These are phyloP conservation scores for Coniella lustricola DNA, from an alignment of 2,329 filamentous ascomycete species.

Conservation along the genomic window DNA sequence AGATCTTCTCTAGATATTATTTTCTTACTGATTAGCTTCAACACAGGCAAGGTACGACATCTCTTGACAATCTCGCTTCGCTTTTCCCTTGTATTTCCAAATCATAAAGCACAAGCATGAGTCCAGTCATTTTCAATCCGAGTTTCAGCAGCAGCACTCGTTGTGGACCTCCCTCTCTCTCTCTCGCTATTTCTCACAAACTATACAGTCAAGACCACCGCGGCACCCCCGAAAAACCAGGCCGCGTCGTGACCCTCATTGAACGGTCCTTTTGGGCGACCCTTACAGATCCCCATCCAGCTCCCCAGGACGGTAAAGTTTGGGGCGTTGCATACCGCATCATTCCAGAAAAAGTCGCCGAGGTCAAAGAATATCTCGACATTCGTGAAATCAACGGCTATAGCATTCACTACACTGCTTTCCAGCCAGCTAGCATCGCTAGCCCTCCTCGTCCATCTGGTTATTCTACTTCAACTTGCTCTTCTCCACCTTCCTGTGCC, in stretches of 20 bases:
- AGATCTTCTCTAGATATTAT: background rate
- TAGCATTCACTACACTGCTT: conserved; percentile 83
- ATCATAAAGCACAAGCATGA: no score
- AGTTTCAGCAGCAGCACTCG: no score
- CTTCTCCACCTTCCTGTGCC: background rate
- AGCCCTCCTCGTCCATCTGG: background rate
- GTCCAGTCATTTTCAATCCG: no score
- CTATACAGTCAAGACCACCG: conserved; percentile 77
- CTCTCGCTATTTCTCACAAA: background rate
- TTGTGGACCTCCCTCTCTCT: background rate
- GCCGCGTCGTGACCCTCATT: conserved; percentile 89
- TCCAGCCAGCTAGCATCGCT: conserved; percentile 58
- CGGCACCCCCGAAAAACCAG: conserved; percentile 79
- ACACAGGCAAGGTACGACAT: conserved; percentile 25
- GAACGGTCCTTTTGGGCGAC: conserved; percentile 76
- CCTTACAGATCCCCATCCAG: conserved; percentile 59
- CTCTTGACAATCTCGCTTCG: background rate
- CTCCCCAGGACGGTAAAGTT: conserved; percentile 54
- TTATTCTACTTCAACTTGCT: background rate
- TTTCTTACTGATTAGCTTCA: conserved; percentile 10
- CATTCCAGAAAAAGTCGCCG: conserved; percentile 59
- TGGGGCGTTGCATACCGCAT: conserved; percentile 96
- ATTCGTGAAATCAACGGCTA: conserved; percentile 98
- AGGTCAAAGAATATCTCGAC: conserved; percentile 84
- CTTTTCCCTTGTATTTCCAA: no score